Evolutionary conservation across 2,329 filamentous ascomycete species (phyloP), one percentile per base, ranked within the genome.

Genomic region (Aspergillus felis): DNA sequence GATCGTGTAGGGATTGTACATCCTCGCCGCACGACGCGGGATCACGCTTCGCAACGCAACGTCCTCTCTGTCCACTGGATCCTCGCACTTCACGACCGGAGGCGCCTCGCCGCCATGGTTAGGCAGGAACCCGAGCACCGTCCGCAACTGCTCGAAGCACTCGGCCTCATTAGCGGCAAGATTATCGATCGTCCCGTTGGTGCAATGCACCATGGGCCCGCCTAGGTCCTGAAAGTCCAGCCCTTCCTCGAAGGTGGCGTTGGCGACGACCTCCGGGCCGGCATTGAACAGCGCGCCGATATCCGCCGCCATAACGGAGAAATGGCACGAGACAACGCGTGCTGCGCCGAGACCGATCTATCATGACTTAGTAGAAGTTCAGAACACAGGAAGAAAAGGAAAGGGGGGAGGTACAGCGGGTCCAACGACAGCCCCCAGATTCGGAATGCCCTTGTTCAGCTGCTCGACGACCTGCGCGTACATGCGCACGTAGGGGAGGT

Each of bases 141-240:
- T 82, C 1, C 83, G 75, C 3, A 88, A 66, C 66, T 88, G 85
- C 62, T 83, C 79, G 58, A 86, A 87, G 59, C 84, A 86, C 42
- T 81, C 83, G n/a, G 76, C 75, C 67, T 88, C 85, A 58, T 84
- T 80, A 3, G 78, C 75, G 0, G 85, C 85, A 2, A 87, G 74
- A 54, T 87, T 88, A 59, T 88, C 85, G 51, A 87, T 86, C 0
- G 85, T 88, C 0, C 85, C 85, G 57, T 88, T 88, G 1, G 82
- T 83, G 63, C 84, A 86, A 65, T 88, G 85, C 69, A 87, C 81
- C 22, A 72, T 73, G 0, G 85, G 83, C 0, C 85, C 85, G 3
- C 85, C 85, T 0, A 87, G 74, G 60, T 87, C 83, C 12, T 78
- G 79, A 50, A 86, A 81, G 3, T 76, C 80, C 2, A 87, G 69